Conservation (phyloP, 2,329 filamentous ascomycete species). For the Lomentospora prolificans region DNA sequence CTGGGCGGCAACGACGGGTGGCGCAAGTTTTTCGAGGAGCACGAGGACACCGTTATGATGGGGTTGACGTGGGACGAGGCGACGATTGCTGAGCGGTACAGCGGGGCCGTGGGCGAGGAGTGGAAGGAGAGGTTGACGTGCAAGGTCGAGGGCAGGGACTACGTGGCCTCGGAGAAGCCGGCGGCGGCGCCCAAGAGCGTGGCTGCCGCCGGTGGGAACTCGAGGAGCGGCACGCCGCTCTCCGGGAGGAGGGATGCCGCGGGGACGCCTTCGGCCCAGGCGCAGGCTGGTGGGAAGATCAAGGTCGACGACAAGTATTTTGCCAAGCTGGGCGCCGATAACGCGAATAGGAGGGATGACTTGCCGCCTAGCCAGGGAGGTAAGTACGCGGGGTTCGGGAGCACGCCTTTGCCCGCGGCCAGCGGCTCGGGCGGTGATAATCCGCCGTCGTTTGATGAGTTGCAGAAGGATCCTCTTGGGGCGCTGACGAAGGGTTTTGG, state of each 20-base stretch:
- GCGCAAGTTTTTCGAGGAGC: constrained; percentile 75
- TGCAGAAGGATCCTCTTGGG: constrained; percentile 82
- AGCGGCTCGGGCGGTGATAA: constrained; percentile 23
- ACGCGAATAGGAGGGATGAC: constrained; percentile 63
- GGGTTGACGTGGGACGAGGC: constrained; percentile 73
- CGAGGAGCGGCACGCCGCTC: constrained; percentile 18
- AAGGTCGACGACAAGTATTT: constrained; percentile 84
- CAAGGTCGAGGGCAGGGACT: constrained; percentile 81
- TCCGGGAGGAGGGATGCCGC: constrained; percentile 11
- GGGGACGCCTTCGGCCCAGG: background rate
- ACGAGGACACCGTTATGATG: constrained; percentile 55
- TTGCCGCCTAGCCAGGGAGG: constrained; percentile 84
- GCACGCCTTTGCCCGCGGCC: constrained; percentile 47
- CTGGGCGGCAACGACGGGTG: constrained; percentile 82
- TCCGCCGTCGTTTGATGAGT: constrained; percentile 64
- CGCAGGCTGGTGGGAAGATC: constrained; percentile 33
- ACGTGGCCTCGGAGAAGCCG: constrained; percentile 55
- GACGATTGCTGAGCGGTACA: constrained; percentile 83
- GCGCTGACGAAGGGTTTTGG: constrained; percentile 88
- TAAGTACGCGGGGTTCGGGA: constrained; percentile 87
- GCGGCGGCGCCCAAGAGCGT: constrained; percentile 16
- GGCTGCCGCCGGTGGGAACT: constrained; percentile 16
- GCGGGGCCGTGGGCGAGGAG: constrained; percentile 83
- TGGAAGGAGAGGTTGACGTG: constrained; percentile 85
- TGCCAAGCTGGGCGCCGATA: constrained; percentile 71